Percentiles rank a stretch among this genome's conserved stretches.
phyloP scores from a whole-genome alignment of 768 basidiomycete genomes.

The Coprinellus micaceus region DNA sequence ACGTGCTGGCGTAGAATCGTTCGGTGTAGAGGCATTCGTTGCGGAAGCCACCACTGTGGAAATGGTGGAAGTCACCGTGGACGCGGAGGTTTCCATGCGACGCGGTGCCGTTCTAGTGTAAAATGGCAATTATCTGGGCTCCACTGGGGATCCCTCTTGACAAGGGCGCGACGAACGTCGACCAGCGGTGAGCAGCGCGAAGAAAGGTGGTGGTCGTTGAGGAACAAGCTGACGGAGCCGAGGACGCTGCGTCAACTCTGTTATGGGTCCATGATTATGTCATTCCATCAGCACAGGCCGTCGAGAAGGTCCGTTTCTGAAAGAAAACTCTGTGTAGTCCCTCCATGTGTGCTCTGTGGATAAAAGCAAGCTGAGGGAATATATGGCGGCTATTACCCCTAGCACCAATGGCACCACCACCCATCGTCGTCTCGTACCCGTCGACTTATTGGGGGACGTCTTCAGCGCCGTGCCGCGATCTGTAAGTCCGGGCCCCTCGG shows the following conservation, averaged over 20 bases:
- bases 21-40: constrained; percentile 2
- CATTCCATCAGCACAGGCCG: not conserved
- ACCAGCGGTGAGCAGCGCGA: not conserved
- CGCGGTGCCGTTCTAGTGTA: not conserved
- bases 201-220: not conserved
- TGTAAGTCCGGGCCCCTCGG: not conserved
- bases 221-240: not conserved
- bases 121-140: not conserved
- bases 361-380: not conserved
- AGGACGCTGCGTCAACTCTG: not conserved
- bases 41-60: not conserved
- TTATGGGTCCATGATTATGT: not conserved
- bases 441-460: not conserved
- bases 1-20: constrained; percentile 15
- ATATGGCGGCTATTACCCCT: not conserved
- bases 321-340: not conserved
- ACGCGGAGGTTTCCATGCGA: constrained; percentile 5
- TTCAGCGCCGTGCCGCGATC: not conserved
- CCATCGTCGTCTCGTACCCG: constrained; percentile 3
- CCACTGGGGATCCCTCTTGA: not conserved
- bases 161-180: not conserved
- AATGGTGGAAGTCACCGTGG: constrained; percentile 1
- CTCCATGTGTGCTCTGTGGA: not conserved
- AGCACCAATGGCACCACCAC: not conserved
- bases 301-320: not conserved